Percentiles rank a stretch among this genome's conserved stretches.
Evolutionary conservation across 164 flowering plant species (phyloP).

Genomic region (Liquidambar formosana): DNA sequence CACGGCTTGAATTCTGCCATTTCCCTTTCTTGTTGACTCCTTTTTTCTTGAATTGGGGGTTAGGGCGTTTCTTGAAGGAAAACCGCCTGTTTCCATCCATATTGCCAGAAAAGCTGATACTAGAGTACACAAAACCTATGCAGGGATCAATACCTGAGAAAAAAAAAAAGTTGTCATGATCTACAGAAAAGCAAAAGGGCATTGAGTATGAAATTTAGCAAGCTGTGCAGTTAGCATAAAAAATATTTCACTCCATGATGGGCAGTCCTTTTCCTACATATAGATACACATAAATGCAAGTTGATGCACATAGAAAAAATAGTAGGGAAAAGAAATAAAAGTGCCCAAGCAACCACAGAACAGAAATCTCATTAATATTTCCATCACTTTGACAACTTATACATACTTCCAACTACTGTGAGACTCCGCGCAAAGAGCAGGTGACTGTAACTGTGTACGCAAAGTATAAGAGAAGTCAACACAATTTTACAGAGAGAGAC

Average conservation of each 20-base stretch:
- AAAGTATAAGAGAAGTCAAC: neutral
- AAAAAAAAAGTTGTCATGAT: neutral
- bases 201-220: neutral
- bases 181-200: neutral
- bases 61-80: constrained; percentile 36
- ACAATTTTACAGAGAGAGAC: neutral
- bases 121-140: neutral
- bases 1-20: constrained; percentile 30
- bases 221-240: neutral
- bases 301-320: too few species aligned
- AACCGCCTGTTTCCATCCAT: constrained; percentile 50
- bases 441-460: neutral
- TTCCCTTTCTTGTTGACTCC: constrained; percentile 35
- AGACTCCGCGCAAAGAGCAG: too few species aligned
- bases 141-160: constrained; percentile 9
- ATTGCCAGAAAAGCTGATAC: neutral
- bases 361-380: too few species aligned
- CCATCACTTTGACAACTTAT: too few species aligned
- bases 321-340: too few species aligned
- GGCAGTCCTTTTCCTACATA: too few species aligned
- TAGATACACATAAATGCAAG: too few species aligned
- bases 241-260: too few species aligned
- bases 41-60: constrained; percentile 43
- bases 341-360: too few species aligned
- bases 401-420: too few species aligned